Evolutionary conservation across 1,284 basidiomycete species (phyloP).

Genomic region (Trametes versicolor): DNA sequence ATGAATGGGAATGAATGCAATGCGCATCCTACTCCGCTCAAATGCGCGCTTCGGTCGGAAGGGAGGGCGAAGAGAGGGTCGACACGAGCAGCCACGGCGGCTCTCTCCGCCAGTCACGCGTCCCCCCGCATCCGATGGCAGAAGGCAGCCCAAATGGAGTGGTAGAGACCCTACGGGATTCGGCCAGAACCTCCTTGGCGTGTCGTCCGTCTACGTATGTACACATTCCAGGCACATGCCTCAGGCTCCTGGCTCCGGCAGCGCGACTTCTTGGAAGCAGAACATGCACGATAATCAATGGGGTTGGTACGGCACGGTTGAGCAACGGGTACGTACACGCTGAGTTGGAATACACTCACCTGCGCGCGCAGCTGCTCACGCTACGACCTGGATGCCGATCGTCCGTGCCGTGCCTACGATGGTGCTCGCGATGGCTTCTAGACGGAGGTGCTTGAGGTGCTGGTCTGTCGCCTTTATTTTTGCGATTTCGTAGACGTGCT

Average conservation of each 20-base stretch:
- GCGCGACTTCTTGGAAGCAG: conserved; percentile 31
- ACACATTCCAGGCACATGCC: conserved; percentile 36
- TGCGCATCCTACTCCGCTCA: conserved; percentile 20
- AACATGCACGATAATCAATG: conserved; percentile 29
- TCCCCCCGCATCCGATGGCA: conserved; percentile 27
- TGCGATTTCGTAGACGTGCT: conserved; percentile 99
- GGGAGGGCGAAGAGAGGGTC: conserved; percentile 10
- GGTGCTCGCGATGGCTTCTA: conserved; percentile 90
- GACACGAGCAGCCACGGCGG: conserved; percentile 13
- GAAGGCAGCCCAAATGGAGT: conserved; percentile 26
- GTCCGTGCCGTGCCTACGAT: conserved; percentile 88
- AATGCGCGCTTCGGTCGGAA: conserved; percentile 23
- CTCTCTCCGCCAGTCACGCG: conserved; percentile 31
- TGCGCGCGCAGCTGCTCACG: conserved; percentile 63
- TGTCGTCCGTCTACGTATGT: conserved; percentile 33
- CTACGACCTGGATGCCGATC: conserved; percentile 88
- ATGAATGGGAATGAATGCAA: conserved; percentile 30
- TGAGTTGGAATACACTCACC: conserved; percentile 37
- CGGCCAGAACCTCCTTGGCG: conserved; percentile 35
- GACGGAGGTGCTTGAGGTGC: conserved; percentile 83
- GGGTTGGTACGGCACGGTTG: conserved; percentile 32
- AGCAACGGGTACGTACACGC: conserved; percentile 38
- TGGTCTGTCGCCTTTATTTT: conserved; percentile 96
- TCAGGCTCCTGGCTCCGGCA: conserved; percentile 26
- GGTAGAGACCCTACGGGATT: conserved; percentile 33